Base-by-base conservation (phyloP, 179 eudicot genomes). In the Drosera spatulata region DNA sequence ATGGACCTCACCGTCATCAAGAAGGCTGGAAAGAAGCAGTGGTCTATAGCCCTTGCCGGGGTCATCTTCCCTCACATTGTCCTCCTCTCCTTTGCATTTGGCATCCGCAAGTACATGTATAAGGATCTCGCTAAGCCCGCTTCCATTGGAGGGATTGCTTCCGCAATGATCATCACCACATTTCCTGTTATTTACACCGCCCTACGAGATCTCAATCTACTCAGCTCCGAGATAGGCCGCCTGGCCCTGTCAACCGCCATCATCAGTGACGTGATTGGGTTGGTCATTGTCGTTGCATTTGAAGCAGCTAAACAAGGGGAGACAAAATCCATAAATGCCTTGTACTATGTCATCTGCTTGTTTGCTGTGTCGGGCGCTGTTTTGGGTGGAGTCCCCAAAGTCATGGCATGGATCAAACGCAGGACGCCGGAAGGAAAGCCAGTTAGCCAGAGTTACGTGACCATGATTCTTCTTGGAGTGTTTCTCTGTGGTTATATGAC, bases 181-280 rank as follows among this genome's bases (percentile, higher is more conserved):
- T 84, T 89, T 50, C 95, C 97, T 0, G 95, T 87, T 7, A 71
- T 84, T 6, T 80, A 87, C 56, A 69, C 77, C 1, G 43, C 81
- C 14, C 60, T 89, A 9, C 67, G 61, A n/a, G 97, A 89, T 52
- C 76, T 89, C 69, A 80, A 87, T 12, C 85, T 89, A 0, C 73
- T 89, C 0, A 85, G 89, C 85, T 89, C 97, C 0, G 97, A 87
- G 60, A 66, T 89, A 4, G 97, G 97, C 4, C 71, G 85, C 3
- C 11, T 78, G 42, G 88, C 97, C 33, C 50, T 89, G 38, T 73
- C 85, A 0, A 77, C 79, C 0, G 85, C 80, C 1, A 50, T 89
- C 1, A 60, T 87, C 7, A 68, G 80, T 46, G 91, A 87, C 55
- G 7, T 81, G 0, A 7, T 87, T 5, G 97, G 95, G 0, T 63